Evolutionary conservation across 768 basidiomycete genomes (phyloP).

Genomic region (Suillus subalutaceus): DNA sequence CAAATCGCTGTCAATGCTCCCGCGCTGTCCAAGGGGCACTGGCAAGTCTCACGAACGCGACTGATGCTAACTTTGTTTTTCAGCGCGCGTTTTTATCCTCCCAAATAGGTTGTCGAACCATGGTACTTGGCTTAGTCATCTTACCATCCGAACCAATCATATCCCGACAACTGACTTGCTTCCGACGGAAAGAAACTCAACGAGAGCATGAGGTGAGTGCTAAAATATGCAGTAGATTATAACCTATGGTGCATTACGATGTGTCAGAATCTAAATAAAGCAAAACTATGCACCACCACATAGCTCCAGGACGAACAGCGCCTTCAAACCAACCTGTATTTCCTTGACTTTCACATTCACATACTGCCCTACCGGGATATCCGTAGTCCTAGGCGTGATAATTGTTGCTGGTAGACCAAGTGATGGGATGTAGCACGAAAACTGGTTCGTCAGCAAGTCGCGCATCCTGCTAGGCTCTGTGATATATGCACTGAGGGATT

Average conservation of each 20-base stretch:
- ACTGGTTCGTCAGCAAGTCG: slow-evolving; percentile 9
- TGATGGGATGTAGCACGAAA: slow-evolving; percentile 27
- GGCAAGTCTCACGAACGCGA: slow-evolving; percentile 13
- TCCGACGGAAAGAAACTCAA: slow-evolving; percentile 13
- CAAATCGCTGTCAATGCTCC: slow-evolving; percentile 3
- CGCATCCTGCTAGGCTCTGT: slow-evolving; percentile 19
- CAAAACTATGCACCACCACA: not conserved
- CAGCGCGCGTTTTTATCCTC: slow-evolving; percentile 3
- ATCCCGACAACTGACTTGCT: not conserved
- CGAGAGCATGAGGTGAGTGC: not conserved
- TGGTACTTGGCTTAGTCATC: slow-evolving; percentile 28
- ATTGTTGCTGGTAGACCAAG: slow-evolving; percentile 28
- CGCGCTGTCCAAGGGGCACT: not conserved
- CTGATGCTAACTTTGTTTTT: slow-evolving; percentile 12
- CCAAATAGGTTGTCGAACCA: slow-evolving; percentile 15
- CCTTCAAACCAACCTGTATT: slow-evolving; percentile 31
- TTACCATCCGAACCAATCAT: slow-evolving; percentile 9
- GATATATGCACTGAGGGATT: slow-evolving; percentile 29
- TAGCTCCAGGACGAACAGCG: not conserved
- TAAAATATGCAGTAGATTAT: not conserved
- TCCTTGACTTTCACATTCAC: slow-evolving; percentile 29
- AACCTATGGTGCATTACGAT: not conserved
- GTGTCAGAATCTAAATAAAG: not conserved
- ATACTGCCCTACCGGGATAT: slow-evolving; percentile 28
- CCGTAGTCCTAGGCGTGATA: slow-evolving; percentile 11